A percentile compares a stretch with the other conserved stretches of the same genome.
These are phyloP conservation scores for Limnanthes douglasii DNA, from an alignment of 345 rosid species.

Conservation along the genomic window DNA sequence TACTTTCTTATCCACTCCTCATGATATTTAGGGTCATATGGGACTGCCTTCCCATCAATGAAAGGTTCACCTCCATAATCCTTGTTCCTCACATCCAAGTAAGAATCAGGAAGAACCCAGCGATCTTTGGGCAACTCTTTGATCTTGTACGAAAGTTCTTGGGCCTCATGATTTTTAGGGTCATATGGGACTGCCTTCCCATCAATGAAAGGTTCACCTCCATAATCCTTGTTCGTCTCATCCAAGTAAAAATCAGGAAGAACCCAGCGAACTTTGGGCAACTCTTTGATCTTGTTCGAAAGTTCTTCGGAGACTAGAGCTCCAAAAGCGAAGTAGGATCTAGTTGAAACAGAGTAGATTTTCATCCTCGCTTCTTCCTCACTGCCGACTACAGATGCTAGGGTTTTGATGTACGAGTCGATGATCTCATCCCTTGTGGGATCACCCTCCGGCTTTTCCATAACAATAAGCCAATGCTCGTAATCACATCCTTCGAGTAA, in stretches of 20 bases:
- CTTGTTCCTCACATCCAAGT: conserved; percentile 79
- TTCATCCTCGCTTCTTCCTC: conserved; percentile 89
- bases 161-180: conserved; percentile 91
- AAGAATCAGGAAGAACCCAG: conserved; percentile 99
- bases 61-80: conserved; percentile 99
- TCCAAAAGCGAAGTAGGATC: conserved; percentile 77
- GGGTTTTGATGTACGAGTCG: conserved; percentile 55
- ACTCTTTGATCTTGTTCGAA: conserved; percentile 68
- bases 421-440: conserved; percentile 84
- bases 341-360: conserved; percentile 68
- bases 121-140: conserved; percentile 73
- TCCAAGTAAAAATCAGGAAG: conserved; percentile 95
- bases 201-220: conserved; percentile 98
- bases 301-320: conserved; percentile 65
- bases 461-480: conserved; percentile 85
- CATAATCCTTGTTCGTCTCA: conserved; percentile 84
- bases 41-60: conserved; percentile 89
- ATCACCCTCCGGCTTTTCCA: conserved; percentile 53
- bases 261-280: conserved; percentile 79
- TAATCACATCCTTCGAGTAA: conserved; percentile 90
- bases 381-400: conserved; percentile 62
- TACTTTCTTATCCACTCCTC: conserved; percentile 99
- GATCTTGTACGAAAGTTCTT: too few relatives aligned
- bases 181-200: conserved; percentile 96
- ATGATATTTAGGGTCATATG: conserved; percentile 88